These are phyloP conservation scores for Cladochytrium tenue DNA, from an alignment of 371 early-diverging fungal species.

Conservation along the genomic window DNA sequence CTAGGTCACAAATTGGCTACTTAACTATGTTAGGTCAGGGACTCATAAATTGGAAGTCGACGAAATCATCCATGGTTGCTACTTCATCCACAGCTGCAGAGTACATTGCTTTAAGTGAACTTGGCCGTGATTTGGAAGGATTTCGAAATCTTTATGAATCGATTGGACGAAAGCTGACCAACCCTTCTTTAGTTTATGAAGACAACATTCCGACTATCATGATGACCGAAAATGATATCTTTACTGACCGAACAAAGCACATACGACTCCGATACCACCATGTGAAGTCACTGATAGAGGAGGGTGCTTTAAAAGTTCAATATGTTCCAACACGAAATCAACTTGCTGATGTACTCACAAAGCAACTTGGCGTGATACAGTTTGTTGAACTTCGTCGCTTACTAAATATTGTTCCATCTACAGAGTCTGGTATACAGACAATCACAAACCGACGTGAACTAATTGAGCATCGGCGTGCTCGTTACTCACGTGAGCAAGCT, in stretches of 20 bases:
- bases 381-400: too few relatives aligned
- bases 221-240: conserved; percentile 11
- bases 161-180: background rate
- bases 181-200: conserved; percentile 10
- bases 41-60: conserved; percentile 15
- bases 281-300: conserved; percentile 9
- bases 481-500: too few relatives aligned
- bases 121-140: conserved; percentile 15
- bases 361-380: too few relatives aligned
- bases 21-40: conserved; percentile 3
- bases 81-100: conserved; percentile 18
- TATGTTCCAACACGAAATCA: too few relatives aligned
- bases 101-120: conserved; percentile 23
- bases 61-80: conserved; percentile 9
- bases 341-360: too few relatives aligned
- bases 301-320: background rate
- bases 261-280: conserved; percentile 23
- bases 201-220: conserved; percentile 15
- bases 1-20: conserved; percentile 18
- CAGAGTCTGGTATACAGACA: too few relatives aligned
- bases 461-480: too few relatives aligned
- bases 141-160: conserved; percentile 9
- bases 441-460: too few relatives aligned
- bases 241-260: conserved; percentile 17
- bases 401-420: too few relatives aligned